These are phyloP conservation scores for Myrica gale DNA, from an alignment of 306 rosid genomes.

Conservation along the genomic window DNA sequence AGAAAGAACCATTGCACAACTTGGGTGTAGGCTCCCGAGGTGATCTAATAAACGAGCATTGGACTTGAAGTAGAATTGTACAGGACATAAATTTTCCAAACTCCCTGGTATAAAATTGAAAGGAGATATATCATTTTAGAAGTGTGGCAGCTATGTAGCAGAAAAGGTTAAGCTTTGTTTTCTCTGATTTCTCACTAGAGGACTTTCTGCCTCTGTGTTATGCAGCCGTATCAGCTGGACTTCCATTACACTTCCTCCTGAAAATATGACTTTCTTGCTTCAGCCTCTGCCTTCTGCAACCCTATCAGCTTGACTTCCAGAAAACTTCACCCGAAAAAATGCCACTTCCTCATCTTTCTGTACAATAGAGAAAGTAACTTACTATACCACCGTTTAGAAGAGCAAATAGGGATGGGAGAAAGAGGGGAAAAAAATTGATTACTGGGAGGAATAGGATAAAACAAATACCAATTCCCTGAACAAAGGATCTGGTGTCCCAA, in stretches of 20 bases:
- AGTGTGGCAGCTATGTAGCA: background rate
- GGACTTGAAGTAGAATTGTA: background rate
- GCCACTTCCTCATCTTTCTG: slow-evolving; percentile 93
- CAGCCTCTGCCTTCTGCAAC: slow-evolving; percentile 66
- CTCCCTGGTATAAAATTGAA: background rate
- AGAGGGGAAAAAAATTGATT: slow-evolving; percentile 3
- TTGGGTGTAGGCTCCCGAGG: background rate
- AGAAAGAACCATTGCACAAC: background rate
- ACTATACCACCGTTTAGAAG: slow-evolving; percentile 19
- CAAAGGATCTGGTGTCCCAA: slow-evolving; percentile 83
- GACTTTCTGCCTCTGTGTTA: slow-evolving; percentile 71
- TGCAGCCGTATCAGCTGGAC: slow-evolving; percentile 72
- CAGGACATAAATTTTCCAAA: background rate
- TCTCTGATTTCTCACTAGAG: slow-evolving; percentile 41
- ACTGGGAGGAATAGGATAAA: background rate
- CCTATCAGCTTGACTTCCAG: slow-evolving; percentile 98
- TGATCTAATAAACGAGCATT: no score
- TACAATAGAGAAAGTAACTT: slow-evolving; percentile 12
- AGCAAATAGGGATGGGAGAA: slow-evolving; percentile 1
- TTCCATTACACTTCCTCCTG: slow-evolving; percentile 74
- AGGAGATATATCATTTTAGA: background rate
- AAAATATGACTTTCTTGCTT: slow-evolving; percentile 58
- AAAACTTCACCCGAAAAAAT: slow-evolving; percentile 58
- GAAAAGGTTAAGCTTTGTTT: background rate
- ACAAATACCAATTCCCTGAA: slow-evolving; percentile 81